These are phyloP conservation scores for Didymella sp. DNA, from an alignment of 2,329 filamentous ascomycete species.

Conservation along the genomic window DNA sequence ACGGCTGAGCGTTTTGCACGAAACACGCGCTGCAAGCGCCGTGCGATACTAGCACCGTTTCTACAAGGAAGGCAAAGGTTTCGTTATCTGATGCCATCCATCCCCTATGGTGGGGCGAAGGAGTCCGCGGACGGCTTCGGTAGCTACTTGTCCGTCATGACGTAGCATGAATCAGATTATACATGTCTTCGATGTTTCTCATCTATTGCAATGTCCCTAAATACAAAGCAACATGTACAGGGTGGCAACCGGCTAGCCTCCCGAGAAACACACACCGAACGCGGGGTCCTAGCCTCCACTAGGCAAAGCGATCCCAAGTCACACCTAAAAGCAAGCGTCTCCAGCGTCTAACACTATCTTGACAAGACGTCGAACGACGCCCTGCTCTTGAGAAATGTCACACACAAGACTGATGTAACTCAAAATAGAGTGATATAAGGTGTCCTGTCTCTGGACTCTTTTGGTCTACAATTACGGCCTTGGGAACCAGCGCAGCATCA, in stretches of 20 bases:
- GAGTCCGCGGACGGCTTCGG: neutral
- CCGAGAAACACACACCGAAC: neutral
- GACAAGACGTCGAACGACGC: neutral
- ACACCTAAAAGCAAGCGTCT: slow-evolving; percentile 1
- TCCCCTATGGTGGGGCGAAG: neutral
- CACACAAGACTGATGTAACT: neutral
- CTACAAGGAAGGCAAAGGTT: neutral
- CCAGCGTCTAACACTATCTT: slow-evolving; percentile 9
- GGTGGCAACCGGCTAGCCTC: slow-evolving; percentile 9
- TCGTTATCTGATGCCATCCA: neutral
- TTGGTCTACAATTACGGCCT: neutral
- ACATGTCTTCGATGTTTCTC: neutral
- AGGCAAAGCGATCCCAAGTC: slow-evolving; percentile 14
- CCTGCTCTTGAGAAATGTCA: neutral
- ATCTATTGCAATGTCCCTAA: neutral
- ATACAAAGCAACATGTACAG: neutral
- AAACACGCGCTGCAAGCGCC: neutral
- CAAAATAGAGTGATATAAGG: neutral
- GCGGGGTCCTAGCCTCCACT: slow-evolving; percentile 14
- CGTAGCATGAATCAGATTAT: neutral
- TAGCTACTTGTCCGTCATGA: neutral
- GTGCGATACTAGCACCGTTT: neutral
- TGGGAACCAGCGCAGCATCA: neutral
- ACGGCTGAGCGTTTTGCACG: neutral
- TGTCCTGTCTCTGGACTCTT: neutral